Evolutionary conservation across 345 rosid species (phyloP).

Genomic region (Fremontodendron californicum): DNA sequence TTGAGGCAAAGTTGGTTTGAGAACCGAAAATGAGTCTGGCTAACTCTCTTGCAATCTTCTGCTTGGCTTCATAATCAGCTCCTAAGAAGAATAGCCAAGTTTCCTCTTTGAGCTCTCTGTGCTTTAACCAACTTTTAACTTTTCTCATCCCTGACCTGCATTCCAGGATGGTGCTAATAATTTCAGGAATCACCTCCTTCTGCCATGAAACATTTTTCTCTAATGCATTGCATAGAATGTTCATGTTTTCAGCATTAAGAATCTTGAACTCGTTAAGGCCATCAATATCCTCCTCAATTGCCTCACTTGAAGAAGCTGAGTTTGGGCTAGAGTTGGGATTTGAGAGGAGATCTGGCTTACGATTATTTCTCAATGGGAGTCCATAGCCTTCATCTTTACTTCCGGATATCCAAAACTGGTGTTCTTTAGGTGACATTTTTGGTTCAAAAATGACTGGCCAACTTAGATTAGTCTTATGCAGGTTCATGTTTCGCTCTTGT

Average conservation of each 20-base stretch:
- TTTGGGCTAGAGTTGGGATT: constrained; percentile 79
- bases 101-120: constrained; percentile 36
- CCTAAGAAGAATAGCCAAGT: constrained; percentile 60
- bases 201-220: constrained; percentile 59
- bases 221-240: constrained; percentile 42
- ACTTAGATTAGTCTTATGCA: constrained; percentile 21
- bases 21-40: constrained; percentile 58
- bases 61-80: constrained; percentile 39
- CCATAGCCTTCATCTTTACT: constrained; percentile 27
- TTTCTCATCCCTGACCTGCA: constrained; percentile 48
- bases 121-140: constrained; percentile 19
- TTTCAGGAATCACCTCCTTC: constrained; percentile 37
- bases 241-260: constrained; percentile 41
- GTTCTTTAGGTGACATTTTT: constrained; percentile 29
- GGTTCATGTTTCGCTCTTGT: too few relatives aligned
- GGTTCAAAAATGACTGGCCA: constrained; percentile 46
- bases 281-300: constrained; percentile 33
- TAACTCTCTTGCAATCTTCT: constrained; percentile 55
- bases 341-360: constrained; percentile 50
- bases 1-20: constrained; percentile 36
- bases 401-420: constrained; percentile 42
- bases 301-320: constrained; percentile 76
- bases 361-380: constrained; percentile 19
- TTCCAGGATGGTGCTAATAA: constrained; percentile 44
- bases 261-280: constrained; percentile 40